phyloP scores from a whole-genome alignment of 768 basidiomycete species.

The Tulasnella sp. region DNA sequence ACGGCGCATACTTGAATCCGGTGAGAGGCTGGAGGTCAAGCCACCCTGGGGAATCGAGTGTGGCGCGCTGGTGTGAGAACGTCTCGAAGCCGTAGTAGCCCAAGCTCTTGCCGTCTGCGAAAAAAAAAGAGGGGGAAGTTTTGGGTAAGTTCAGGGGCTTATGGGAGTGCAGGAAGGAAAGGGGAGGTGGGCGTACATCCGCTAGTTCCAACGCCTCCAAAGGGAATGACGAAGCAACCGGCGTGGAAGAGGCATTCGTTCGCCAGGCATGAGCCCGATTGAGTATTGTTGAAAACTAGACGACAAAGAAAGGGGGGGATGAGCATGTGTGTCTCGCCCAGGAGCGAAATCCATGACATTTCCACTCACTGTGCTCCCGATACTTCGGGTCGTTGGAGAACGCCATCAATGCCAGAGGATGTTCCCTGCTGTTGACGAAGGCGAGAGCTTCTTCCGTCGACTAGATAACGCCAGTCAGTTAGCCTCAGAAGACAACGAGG shows the following conservation, averaged over 20 bases:
- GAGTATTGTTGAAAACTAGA: slow-evolving; percentile 53
- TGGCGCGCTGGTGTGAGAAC: slow-evolving; percentile 45
- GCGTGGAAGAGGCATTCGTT: slow-evolving; percentile 56
- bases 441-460: slow-evolving; percentile 32
- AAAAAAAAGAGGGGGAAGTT: slow-evolving; percentile 31
- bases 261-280: slow-evolving; percentile 53
- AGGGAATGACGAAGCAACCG: slow-evolving; percentile 32
- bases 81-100: slow-evolving; percentile 53
- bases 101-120: slow-evolving; percentile 50
- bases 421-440: slow-evolving; percentile 42
- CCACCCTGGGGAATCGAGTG: slow-evolving; percentile 36
- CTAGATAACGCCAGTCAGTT: neutral
- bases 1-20: slow-evolving; percentile 59
- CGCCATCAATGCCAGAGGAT: slow-evolving; percentile 59
- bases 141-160: neutral
- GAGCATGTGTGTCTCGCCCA: neutral
- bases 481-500: neutral
- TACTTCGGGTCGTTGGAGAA: slow-evolving; percentile 51
- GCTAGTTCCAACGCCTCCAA: slow-evolving; percentile 27
- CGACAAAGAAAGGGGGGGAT: neutral
- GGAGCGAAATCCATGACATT: neutral
- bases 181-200: slow-evolving; percentile 18
- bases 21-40: slow-evolving; percentile 45
- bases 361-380: slow-evolving; percentile 31
- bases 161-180: neutral